A percentile compares a stretch with the other conserved stretches of the same genome.
Conservation (phyloP, 2,329 filamentous ascomycete genomes). For the Rhinocladiella similis region DNA sequence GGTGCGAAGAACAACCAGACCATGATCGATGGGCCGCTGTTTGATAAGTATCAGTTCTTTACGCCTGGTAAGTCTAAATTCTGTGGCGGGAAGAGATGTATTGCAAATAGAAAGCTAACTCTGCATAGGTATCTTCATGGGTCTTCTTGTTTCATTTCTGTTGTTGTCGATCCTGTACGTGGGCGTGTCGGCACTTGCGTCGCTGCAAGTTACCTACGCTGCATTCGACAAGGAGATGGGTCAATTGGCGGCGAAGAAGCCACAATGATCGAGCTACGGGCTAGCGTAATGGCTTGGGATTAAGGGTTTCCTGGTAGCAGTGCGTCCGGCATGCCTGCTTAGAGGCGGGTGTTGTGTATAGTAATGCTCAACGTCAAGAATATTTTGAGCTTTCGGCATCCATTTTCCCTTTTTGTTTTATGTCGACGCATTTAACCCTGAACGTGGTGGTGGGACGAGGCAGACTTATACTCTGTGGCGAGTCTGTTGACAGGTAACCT, state of each 20-base stretch:
- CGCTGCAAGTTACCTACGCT: constrained; percentile 85
- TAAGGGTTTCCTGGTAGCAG: background rate
- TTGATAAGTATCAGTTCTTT: constrained; percentile 94
- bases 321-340: background rate
- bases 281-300: background rate
- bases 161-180: constrained; percentile 76
- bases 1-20: constrained; percentile 34
- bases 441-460: no score
- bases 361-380: background rate
- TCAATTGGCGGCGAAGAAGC: constrained; percentile 48
- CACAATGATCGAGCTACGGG: constrained; percentile 15
- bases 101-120: background rate
- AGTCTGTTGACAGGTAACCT: no score
- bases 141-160: constrained; percentile 67
- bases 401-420: background rate
- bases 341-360: background rate
- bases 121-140: constrained; percentile 80
- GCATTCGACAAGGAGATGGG: constrained; percentile 97
- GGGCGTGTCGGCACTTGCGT: constrained; percentile 72
- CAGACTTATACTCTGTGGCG: no score
- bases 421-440: no score
- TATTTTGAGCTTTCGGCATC: background rate
- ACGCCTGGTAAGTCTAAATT: constrained; percentile 67
- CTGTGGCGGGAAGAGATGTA: background rate
- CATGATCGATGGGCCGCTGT: constrained; percentile 53